Evolutionary conservation across 2,329 filamentous ascomycete genomes (phyloP).

Genomic region (Tolypocladium endophyticum): DNA sequence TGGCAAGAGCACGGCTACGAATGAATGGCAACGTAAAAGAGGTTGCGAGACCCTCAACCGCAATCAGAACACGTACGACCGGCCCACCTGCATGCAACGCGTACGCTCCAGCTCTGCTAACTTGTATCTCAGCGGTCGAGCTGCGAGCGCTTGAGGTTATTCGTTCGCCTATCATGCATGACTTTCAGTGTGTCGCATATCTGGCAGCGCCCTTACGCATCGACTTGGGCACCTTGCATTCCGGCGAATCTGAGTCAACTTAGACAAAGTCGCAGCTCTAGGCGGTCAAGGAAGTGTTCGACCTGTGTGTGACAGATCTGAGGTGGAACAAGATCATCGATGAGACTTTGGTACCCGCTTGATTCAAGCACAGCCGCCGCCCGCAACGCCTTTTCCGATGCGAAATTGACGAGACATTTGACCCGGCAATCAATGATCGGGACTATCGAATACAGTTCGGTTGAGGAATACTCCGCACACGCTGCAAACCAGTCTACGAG

Average conservation of each 20-base stretch:
- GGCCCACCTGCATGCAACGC: not conserved
- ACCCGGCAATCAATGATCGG: not conserved
- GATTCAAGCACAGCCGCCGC: not conserved
- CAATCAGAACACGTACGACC: not conserved
- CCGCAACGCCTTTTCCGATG: not conserved
- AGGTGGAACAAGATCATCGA: constrained; percentile 1
- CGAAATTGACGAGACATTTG: not conserved
- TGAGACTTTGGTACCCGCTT: not conserved
- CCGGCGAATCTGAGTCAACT: not conserved
- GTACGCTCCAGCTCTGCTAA: not conserved
- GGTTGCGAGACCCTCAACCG: not conserved
- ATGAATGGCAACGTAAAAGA: not conserved
- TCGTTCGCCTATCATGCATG: not conserved
- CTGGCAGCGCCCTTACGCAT: not conserved
- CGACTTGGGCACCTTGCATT: not conserved
- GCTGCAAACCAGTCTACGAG: not conserved
- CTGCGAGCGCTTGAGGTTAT: not conserved
- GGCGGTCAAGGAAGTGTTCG: not conserved
- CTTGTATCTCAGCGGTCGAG: not conserved
- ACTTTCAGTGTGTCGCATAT: not conserved
- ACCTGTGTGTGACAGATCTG: not conserved
- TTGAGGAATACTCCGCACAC: not conserved
- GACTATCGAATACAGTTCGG: not conserved
- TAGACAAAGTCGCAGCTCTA: not conserved
- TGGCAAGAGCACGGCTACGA: not conserved